Percentiles rank a stretch among this genome's conserved stretches.
These are phyloP conservation scores for Kwoniella europaea DNA, from an alignment of 768 basidiomycete species.

Conservation along the genomic window DNA sequence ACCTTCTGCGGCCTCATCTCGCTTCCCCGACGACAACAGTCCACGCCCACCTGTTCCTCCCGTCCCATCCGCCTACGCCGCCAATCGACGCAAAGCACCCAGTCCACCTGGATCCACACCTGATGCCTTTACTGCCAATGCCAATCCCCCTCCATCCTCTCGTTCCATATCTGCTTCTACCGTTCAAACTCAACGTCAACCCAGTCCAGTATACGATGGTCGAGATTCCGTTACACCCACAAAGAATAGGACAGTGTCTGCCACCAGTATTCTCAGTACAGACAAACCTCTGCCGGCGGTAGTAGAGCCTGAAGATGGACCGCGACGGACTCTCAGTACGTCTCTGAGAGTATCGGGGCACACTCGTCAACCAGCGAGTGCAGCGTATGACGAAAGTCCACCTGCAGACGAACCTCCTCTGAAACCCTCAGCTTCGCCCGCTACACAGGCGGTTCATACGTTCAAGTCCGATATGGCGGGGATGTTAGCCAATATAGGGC, in stretches of 20 bases:
- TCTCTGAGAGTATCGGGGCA: slow-evolving; percentile 20
- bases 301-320: background rate
- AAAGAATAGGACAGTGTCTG: slow-evolving; percentile 5
- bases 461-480: slow-evolving; percentile 50
- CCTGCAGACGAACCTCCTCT: background rate
- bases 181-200: slow-evolving; percentile 8
- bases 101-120: slow-evolving; percentile 5
- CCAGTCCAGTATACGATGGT: slow-evolving; percentile 8
- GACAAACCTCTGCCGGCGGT: slow-evolving; percentile 33
- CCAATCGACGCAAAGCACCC: slow-evolving; percentile 11
- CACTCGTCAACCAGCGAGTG: slow-evolving; percentile 32
- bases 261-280: slow-evolving; percentile 3
- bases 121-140: slow-evolving; percentile 9
- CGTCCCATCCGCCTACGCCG: slow-evolving; percentile 25
- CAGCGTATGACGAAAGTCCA: slow-evolving; percentile 26
- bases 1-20: slow-evolving; percentile 18
- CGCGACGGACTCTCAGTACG: slow-evolving; percentile 4
- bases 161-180: slow-evolving; percentile 10
- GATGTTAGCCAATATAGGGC: slow-evolving; percentile 49
- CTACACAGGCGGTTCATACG: slow-evolving; percentile 15
- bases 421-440: slow-evolving; percentile 14
- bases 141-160: slow-evolving; percentile 1
- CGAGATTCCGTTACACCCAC: slow-evolving; percentile 22
- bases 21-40: slow-evolving; percentile 1
- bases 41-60: slow-evolving; percentile 34